Evolutionary conservation across 345 rosid genomes (phyloP), one percentile per base, ranked within the genome.

Genomic region (Gynandropsis gynandra): DNA sequence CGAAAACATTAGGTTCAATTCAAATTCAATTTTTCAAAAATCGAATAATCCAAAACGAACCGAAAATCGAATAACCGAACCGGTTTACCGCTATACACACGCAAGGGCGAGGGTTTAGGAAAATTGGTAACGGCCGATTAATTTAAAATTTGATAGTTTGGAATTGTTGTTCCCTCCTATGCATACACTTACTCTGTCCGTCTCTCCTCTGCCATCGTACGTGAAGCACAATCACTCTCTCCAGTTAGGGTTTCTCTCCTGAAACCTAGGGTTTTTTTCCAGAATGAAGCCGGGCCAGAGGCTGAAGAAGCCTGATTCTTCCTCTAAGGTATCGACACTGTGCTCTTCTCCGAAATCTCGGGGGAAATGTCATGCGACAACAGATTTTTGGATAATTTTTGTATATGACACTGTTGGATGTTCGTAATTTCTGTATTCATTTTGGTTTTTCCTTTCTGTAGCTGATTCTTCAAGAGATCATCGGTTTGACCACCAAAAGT

Each of bases 401-500:
- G 5, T 54, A 7, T 31, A 1, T 17, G 5, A 50, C 10, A 19
- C 20, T 33, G 20, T 15, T 24, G 29, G 29, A 24, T 5, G 29
- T 24, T 24, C 29, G 29, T 24, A 24, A 24, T 24, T 24, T 24
- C 4, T 24, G 29, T 2, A 10, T 16, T 6, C 39, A 10, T 14
- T 48, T 39, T n/a, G 15, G 3, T 17, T 31, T 5, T 7, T 12
- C 17, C 4, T 31, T 33, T 61, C 14, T 2, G n/a, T 41, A 81
- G 94, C 75, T 87, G 50, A 59, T 59, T 58, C 59, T 78, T 59
- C 74, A 78, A 68, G 85, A 81, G 69, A 66, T 80, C 4, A 73
- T 83, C 56, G 96, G 96, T 29, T 66, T 83, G 56, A 87, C 87
- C 10, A 62, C 77, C 10, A 80, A 67, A 64, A 80, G 74, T 15